Conservation (phyloP, 148 eudicot genomes). For the Rhododendron henanense region DNA sequence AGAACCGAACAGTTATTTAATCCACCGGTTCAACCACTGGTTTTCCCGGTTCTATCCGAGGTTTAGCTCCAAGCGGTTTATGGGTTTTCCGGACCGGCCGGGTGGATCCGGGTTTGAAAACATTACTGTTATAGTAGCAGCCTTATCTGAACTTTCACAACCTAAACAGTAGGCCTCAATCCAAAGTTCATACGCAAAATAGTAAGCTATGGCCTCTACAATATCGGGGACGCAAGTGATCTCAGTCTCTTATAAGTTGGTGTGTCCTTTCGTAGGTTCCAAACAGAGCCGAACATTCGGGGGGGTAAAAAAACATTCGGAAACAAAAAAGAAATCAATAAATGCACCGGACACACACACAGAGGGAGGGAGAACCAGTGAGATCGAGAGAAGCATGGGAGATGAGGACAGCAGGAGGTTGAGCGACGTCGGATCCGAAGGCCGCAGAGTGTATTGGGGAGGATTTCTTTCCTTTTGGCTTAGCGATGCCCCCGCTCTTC, state of each 20-base stretch:
- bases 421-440: slow-evolving; percentile 26
- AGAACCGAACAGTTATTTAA: too few relatives aligned
- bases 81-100: too few relatives aligned
- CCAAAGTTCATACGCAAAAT: neutral
- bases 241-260: neutral
- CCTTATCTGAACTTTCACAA: neutral
- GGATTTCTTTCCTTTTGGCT: slow-evolving; percentile 12
- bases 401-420: slow-evolving; percentile 36
- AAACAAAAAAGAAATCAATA: neutral
- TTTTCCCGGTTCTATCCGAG: too few relatives aligned
- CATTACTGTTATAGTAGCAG: neutral
- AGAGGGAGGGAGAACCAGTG: slow-evolving; percentile 25
- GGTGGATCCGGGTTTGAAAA: too few relatives aligned
- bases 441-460: slow-evolving; percentile 36
- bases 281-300: neutral
- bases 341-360: neutral
- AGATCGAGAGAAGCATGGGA: slow-evolving; percentile 38
- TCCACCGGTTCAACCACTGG: too few relatives aligned
- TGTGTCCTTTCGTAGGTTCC: too few relatives aligned
- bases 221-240: neutral
- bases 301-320: neutral
- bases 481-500: neutral
- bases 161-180: neutral
- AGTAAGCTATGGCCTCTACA: neutral
- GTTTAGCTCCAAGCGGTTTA: too few relatives aligned